Percentiles rank a stretch among this genome's conserved stretches.
These are phyloP conservation scores for Penicillium cosmopolitanum DNA, from an alignment of 495 filamentous ascomycete species.

Conservation along the genomic window DNA sequence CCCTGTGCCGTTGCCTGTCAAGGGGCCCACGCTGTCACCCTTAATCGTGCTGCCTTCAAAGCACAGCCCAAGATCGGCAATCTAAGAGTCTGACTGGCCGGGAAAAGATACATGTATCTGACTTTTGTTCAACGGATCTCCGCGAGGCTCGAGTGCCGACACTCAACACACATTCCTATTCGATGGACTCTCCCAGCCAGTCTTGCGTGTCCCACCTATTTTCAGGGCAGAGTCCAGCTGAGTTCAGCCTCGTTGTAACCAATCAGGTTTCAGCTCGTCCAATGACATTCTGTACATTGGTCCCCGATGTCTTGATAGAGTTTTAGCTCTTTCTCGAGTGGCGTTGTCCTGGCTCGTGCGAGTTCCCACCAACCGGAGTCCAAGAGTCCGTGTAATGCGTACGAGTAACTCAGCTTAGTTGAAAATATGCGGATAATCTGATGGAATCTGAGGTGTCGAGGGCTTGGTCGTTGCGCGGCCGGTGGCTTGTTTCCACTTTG, in stretches of 20 bases:
- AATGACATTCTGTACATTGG: background rate
- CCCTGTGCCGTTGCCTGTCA: constrained; percentile 11
- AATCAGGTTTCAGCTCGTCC: background rate
- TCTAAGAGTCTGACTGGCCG: background rate
- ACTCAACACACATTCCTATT: background rate
- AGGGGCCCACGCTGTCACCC: background rate
- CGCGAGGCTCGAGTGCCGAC: background rate
- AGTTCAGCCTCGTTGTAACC: background rate
- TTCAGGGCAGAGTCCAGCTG: background rate
- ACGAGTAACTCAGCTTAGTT: constrained; percentile 11
- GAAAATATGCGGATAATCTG: background rate
- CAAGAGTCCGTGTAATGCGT: constrained; percentile 3
- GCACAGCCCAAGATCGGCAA: constrained; percentile 8
- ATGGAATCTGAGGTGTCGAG: background rate
- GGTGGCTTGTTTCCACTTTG: constrained; percentile 1
- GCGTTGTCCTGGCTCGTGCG: constrained; percentile 11
- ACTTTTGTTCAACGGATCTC: constrained; percentile 1
- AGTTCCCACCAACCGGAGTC: constrained; percentile 12
- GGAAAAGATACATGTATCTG: background rate
- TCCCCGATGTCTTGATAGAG: constrained; percentile 13
- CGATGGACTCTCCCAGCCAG: background rate
- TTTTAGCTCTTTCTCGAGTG: constrained; percentile 7
- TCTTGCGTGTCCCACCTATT: background rate
- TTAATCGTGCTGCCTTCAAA: constrained; percentile 8
- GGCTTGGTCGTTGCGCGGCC: background rate